Conservation (phyloP, 202 grass and related monocot genomes). For the Zoysia matrella region DNA sequence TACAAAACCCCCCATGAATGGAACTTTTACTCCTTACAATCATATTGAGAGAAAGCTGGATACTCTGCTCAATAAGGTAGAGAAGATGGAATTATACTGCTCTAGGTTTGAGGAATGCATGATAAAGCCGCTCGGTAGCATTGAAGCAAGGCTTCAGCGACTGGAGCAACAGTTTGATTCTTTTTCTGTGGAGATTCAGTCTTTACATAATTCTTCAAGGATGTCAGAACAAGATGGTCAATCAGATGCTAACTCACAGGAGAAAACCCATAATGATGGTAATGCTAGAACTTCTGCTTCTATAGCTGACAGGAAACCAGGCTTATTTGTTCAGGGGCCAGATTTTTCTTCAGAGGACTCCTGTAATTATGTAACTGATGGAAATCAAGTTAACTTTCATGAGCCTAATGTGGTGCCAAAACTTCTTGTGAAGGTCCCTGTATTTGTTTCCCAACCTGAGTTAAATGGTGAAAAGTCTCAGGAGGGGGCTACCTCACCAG, state of each 20-base stretch:
- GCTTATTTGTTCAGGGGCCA: conserved; percentile 52
- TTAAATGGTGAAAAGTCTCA: conserved; percentile 42
- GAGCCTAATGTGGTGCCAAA: conserved; percentile 23
- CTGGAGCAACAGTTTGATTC: conserved; percentile 66
- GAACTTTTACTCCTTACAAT: conserved; percentile 35
- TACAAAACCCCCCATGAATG: conserved; percentile 25
- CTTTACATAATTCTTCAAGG: conserved; percentile 43
- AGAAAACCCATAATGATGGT: conserved; percentile 25
- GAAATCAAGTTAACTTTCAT: conserved; percentile 13
- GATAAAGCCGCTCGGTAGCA: conserved; percentile 70
- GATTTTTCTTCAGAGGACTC: conserved; percentile 53
- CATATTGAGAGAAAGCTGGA: conserved; percentile 73
- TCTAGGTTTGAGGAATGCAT: conserved; percentile 78
- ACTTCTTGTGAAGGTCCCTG: conserved; percentile 44
- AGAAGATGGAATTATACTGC: conserved; percentile 77
- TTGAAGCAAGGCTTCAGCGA: conserved; percentile 70
- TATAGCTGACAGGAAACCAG: conserved; percentile 30
- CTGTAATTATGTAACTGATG: conserved; percentile 20
- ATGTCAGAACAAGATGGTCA: conserved; percentile 37
- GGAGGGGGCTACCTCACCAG: background rate
- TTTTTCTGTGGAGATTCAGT: conserved; percentile 61
- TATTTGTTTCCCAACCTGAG: conserved; percentile 48
- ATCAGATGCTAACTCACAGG: conserved; percentile 38
- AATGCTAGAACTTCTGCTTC: conserved; percentile 29
- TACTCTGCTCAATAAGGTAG: conserved; percentile 70